Evolutionary conservation across 2,329 filamentous ascomycete species (phyloP).

Genomic region (Paecilomyces formosus): DNA sequence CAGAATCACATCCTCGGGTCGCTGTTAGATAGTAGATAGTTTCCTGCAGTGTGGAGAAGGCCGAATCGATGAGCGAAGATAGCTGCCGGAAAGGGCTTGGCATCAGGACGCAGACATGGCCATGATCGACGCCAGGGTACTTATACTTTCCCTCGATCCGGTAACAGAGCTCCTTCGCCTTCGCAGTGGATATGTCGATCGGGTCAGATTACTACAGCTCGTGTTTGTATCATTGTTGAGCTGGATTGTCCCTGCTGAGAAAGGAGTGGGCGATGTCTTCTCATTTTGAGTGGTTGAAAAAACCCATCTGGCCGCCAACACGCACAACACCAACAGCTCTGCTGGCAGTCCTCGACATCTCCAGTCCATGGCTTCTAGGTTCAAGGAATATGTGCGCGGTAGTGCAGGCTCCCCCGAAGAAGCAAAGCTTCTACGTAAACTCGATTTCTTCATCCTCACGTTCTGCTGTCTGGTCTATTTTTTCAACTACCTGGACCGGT

Average conservation of each 20-base stretch:
- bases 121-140: neutral
- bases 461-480: constrained; percentile 13
- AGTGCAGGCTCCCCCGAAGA: neutral
- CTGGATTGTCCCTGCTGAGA: neutral
- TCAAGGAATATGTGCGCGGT: neutral
- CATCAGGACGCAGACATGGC: neutral
- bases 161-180: neutral
- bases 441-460: constrained; percentile 1
- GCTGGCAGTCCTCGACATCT: neutral
- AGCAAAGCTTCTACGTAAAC: constrained; percentile 10
- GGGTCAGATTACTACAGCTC: neutral
- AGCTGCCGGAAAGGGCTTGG: neutral
- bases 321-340: neutral
- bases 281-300: neutral
- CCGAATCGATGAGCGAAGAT: neutral
- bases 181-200: neutral
- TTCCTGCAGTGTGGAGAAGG: neutral
- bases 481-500: constrained; percentile 30
- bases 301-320: neutral
- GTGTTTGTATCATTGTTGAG: neutral
- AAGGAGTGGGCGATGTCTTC: neutral
- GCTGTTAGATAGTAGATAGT: too few relatives aligned
- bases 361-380: neutral
- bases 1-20: too few relatives aligned
- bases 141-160: neutral